Base-by-base conservation (phyloP, 768 basidiomycete species). In the Galerina sulciceps region DNA sequence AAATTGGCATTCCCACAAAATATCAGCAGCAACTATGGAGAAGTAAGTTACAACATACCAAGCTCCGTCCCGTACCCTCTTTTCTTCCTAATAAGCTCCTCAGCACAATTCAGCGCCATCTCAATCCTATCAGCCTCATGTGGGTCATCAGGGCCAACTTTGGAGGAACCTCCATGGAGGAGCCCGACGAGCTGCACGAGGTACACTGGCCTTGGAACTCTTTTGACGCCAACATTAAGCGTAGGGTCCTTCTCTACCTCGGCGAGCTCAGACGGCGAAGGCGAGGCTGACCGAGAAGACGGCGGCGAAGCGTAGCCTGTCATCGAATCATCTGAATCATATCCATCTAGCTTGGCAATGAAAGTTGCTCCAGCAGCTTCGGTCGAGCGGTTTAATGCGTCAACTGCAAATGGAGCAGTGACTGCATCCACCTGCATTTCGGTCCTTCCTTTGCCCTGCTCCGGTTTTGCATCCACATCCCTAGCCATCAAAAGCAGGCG, bases 201-300 rank as follows among this genome's bases (percentile, higher is more conserved):
- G 71, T 98, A 99, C 9, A 99, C 92, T 0, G 97, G 97, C 15
- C 87, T 82, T n/a, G 81, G 69, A 13, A 90, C 79, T 65, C 88
- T 93, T 73, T 87, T 88, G 35, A 73, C 74, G 6, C 86, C 87
- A 6, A 91, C 80, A 46, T 82, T 85, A 36, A 96, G 75, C 1
- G 91, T 88, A 0, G 96, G 96, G 64, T 98, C 94, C 51, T 83
- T 87, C 67, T 91, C 92, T 34, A 93, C 88, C 67, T 92, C 94
- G 17, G 82, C 89, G 6, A 96, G 84, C 63, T 92, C 90, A 3
- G 86, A 86, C 3, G 86, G 87, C 0, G 90, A 90, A 0, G 95
- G 96, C 1, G 94, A 96, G 5, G 84, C 71, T 1, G 92, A 88
- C 15, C 90, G 89, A 10, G 73, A 74, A 10, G 74, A 75, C 1